Base-by-base conservation (phyloP, 768 basidiomycete species). In the Baorangia bicolor region DNA sequence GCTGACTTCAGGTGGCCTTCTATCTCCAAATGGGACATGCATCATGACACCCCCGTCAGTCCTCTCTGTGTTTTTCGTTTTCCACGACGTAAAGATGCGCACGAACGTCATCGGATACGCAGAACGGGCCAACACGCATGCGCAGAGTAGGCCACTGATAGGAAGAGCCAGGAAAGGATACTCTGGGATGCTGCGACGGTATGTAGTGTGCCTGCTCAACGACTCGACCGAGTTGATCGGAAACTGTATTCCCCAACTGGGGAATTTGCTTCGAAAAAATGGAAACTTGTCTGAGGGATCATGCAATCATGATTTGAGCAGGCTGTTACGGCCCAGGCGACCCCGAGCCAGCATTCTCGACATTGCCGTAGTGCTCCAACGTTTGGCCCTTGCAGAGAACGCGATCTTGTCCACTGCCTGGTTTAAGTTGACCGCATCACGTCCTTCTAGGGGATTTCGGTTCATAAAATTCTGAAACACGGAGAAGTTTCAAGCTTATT, bases 381-480 rank as follows among this genome's bases (percentile, higher is more conserved):
- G 49, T 13, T 47, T 42, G 42, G 14, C 16, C 28, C 13, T 16
- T 39, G 16, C 8, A n/a, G 16, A 28, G 9, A 23, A 35, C n/a
- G 49, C 13, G 28, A 57, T 49, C 51, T 48, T 31, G 20, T 35
- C 20, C n/a, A 16, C 13, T n/a, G n/a, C n/a, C n/a, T 50, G 38
- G 51, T 61, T 57, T 31, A 53, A 37, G 44, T 40, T 57, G 54
- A 21, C 55, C 33, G n/a, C 53, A 50, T 50, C 51, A 39, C 25
- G 16, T 25, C 37, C n/a, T 51, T 54, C 28, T 40, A 60, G 40
- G 38, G 40, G 33, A 44, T 10, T 60, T 64, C 65, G 64, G 64
- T 57, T 56, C 59, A 67, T 58, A 52, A 65, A 56, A 52, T 48
- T 34, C 67, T 67, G 64, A 65, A 65, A 65, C 64, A 64, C 55